Percentiles rank a stretch among this genome's conserved stretches.
Evolutionary conservation across 208 protist species (phyloP).

Genomic region (Leishmania turanica): DNA sequence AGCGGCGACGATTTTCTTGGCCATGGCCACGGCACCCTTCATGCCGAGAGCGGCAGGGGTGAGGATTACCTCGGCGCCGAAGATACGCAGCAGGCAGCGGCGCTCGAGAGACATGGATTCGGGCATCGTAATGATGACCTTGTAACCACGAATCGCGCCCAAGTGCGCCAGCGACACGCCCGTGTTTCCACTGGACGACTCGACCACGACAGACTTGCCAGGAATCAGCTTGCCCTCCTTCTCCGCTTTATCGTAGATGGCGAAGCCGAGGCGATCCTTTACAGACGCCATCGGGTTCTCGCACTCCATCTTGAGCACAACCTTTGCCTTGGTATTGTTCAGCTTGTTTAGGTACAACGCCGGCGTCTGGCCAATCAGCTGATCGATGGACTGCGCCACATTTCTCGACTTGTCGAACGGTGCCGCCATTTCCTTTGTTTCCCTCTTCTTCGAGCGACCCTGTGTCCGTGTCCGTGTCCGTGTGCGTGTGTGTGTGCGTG

Average conservation of each 20-base stretch:
- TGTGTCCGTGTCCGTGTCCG: neutral
- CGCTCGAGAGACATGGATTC: slow-evolving; percentile 92
- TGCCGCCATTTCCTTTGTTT: slow-evolving; percentile 12
- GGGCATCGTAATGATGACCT: slow-evolving; percentile 92
- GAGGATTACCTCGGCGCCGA: slow-evolving; percentile 89
- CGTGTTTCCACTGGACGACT: slow-evolving; percentile 92
- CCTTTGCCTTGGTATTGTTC: slow-evolving; percentile 76
- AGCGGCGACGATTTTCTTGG: slow-evolving; percentile 70
- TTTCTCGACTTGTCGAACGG: slow-evolving; percentile 59
- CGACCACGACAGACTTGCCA: slow-evolving; percentile 86
- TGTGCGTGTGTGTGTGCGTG: neutral
- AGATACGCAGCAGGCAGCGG: slow-evolving; percentile 79
- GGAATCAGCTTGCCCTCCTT: slow-evolving; percentile 75
- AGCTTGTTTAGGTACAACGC: slow-evolving; percentile 86
- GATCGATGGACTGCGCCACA: slow-evolving; percentile 68
- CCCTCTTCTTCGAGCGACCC: neutral
- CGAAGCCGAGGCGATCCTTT: slow-evolving; percentile 86
- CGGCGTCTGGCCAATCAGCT: slow-evolving; percentile 91
- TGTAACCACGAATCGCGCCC: slow-evolving; percentile 81
- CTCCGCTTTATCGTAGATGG: slow-evolving; percentile 86
- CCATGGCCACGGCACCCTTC: slow-evolving; percentile 86
- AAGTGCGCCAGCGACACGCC: slow-evolving; percentile 87
- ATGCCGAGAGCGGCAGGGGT: slow-evolving; percentile 90
- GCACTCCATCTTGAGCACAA: slow-evolving; percentile 87
- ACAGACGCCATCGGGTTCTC: slow-evolving; percentile 87